phyloP scores from a whole-genome alignment of 257 asterid species.

The Mentha longifolia region DNA sequence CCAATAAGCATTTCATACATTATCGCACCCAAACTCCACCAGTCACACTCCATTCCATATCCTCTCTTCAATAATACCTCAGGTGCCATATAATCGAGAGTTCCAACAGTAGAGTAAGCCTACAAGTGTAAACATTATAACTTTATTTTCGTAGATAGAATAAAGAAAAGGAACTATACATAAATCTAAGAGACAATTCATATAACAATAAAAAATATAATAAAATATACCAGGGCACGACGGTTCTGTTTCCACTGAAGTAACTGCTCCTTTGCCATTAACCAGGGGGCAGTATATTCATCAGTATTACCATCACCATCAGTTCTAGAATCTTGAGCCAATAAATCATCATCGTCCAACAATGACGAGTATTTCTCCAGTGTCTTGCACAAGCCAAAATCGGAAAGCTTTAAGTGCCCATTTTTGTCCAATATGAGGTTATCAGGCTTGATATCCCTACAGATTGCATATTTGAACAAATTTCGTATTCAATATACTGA shows the following conservation, averaged over 20 bases:
- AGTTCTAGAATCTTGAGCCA: conserved; percentile 51
- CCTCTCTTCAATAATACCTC: conserved; percentile 92
- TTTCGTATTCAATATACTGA: not conserved
- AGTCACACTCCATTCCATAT: conserved; percentile 97
- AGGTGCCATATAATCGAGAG: conserved; percentile 99
- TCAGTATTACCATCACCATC: conserved; percentile 56
- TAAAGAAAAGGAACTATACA: not conserved
- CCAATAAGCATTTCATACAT: conserved; percentile 94
- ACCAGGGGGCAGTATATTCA: conserved; percentile 67
- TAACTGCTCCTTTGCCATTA: conserved; percentile 94
- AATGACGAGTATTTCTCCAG: conserved; percentile 81
- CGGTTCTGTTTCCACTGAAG: conserved; percentile 95
- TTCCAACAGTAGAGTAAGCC: conserved; percentile 99
- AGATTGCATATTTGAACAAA: conserved; percentile 29
- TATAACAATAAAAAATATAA: not conserved
- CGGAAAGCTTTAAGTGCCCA: conserved; percentile 95
- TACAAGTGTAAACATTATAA: conserved; percentile 34
- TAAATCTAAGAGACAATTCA: not conserved
- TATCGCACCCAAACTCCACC: conserved; percentile 99
- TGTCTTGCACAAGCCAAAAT: conserved; percentile 72
- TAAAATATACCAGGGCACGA: conserved; percentile 78
- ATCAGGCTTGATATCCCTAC: conserved; percentile 97
- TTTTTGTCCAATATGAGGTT: conserved; percentile 89
- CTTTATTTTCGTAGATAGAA: conserved; percentile 1
- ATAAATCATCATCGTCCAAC: conserved; percentile 76